Evolutionary conservation across 805 yeast genomes (phyloP), one percentile per base, ranked within the genome.

Genomic region (Ogataea siamensis): DNA sequence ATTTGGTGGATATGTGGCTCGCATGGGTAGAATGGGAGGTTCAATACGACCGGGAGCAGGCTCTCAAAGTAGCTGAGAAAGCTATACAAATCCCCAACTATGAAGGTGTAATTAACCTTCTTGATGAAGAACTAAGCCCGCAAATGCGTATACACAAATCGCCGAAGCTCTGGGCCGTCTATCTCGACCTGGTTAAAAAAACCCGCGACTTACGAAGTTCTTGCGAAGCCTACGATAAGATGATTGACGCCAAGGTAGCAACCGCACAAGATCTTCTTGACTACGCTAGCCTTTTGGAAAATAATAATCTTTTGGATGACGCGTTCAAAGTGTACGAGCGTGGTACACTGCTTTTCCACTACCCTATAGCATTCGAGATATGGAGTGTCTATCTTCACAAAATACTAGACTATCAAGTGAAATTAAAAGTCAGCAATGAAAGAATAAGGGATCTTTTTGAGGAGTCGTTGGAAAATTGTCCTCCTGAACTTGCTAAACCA

Each of bases 391-490:
- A 87, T 56, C 55, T 88, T 21, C 59, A 71, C 0, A 77, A 74
- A 38, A 71, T 77, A 0, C 46, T 80, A 3, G 50, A 55, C 35
- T 43, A 45, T 16, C 51, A 49, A 32, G 24, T 39, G 1, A 66
- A 63, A 28, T 43, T 66, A 21, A 47, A 62, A 8, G 45, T 73
- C 15, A 59, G 67, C 2, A 39, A 64, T 2, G 87, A 82, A 46
- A 61, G 82, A 44, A 60, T 84, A 5, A 64, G 95, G 24, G 95
- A 85, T 40, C 52, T 83, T 11, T 88, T 85, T 62, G 95, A 87
- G 32, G 76, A 78, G 29, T 73, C 87, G 5, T 49, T 85, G 4
- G 66, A 63, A 4, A 64, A 57, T 1, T 69, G 85, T 45, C 83
- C 85, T 0, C 34, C 60, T 0, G 59, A 68, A 15, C 51, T 68